Conservation (phyloP, 2,329 filamentous ascomycete species). For the Aspergillus sp. region DNA sequence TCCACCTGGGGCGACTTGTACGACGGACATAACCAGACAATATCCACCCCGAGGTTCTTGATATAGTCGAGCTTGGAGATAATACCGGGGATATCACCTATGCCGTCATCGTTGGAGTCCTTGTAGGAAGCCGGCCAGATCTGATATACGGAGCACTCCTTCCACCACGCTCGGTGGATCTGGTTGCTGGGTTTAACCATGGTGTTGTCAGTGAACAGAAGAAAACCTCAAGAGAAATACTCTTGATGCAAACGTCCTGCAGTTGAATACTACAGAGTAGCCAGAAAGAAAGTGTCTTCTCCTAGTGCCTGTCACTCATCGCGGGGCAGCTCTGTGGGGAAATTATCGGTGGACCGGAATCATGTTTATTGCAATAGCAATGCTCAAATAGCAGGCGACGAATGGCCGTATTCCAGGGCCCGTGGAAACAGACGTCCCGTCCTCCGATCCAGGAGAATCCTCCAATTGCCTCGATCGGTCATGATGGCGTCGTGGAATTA, state of each 20-base stretch:
- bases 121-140: conserved; percentile 54
- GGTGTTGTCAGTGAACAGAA: background rate
- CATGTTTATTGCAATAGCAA: conserved; percentile 1
- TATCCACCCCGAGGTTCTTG: conserved; percentile 52
- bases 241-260: no score
- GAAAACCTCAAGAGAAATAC: no score
- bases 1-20: conserved; percentile 48
- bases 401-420: no score
- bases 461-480: background rate
- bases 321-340: conserved; percentile 4
- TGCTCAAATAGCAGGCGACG: no score
- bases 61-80: conserved; percentile 59
- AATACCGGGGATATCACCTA: conserved; percentile 58
- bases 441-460: no score
- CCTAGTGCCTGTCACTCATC: background rate
- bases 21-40: conserved; percentile 49
- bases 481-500: background rate
- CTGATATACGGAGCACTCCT: conserved; percentile 51
- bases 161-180: conserved; percentile 46
- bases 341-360: conserved; percentile 3
- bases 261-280: no score
- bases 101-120: conserved; percentile 45
- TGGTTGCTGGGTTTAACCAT: conserved; percentile 12
- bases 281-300: no score
- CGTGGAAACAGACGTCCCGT: background rate